phyloP scores from a whole-genome alignment of 1,139 yeast genomes.

The Scheffersomyces stambukii region DNA sequence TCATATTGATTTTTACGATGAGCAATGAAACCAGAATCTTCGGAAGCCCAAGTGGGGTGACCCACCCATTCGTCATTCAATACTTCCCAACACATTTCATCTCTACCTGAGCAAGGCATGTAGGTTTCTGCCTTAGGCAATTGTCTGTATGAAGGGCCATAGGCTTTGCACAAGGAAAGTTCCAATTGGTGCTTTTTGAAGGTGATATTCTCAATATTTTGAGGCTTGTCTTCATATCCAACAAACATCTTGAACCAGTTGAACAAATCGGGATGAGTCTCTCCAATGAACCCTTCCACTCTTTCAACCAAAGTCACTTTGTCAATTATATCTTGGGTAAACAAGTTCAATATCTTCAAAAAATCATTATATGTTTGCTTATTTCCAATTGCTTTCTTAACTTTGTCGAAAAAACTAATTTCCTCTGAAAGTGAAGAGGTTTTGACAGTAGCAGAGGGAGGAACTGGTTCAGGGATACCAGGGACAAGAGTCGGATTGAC shows the following conservation, averaged over 20 bases:
- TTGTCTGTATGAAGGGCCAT: slow-evolving; percentile 91
- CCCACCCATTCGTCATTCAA: slow-evolving; percentile 99
- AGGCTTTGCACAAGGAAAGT: slow-evolving; percentile 77
- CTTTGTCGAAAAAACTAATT: slow-evolving; percentile 85
- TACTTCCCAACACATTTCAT: slow-evolving; percentile 99
- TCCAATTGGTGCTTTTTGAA: slow-evolving; percentile 90
- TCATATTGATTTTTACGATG: slow-evolving; percentile 97
- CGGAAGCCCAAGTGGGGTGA: slow-evolving; percentile 99
- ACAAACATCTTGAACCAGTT: slow-evolving; percentile 92
- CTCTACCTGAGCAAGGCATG: slow-evolving; percentile 98
- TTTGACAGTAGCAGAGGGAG: slow-evolving; percentile 52
- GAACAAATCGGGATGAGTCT: slow-evolving; percentile 67
- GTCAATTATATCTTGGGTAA: slow-evolving; percentile 86
- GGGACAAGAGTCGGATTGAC: slow-evolving; percentile 70
- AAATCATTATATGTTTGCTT: slow-evolving; percentile 91
- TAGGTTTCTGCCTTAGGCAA: slow-evolving; percentile 92
- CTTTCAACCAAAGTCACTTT: slow-evolving; percentile 77
- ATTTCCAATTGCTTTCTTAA: slow-evolving; percentile 83
- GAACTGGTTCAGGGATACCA: slow-evolving; percentile 81
- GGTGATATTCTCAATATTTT: slow-evolving; percentile 79
- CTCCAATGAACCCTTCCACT: slow-evolving; percentile 81
- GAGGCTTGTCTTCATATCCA: slow-evolving; percentile 75
- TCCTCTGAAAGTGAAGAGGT: slow-evolving; percentile 73
- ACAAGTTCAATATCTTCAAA: slow-evolving; percentile 78
- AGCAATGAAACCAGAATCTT: slow-evolving; percentile 96